Conservation (phyloP, 1,284 basidiomycete genomes). For the Ustilago bromivora region DNA sequence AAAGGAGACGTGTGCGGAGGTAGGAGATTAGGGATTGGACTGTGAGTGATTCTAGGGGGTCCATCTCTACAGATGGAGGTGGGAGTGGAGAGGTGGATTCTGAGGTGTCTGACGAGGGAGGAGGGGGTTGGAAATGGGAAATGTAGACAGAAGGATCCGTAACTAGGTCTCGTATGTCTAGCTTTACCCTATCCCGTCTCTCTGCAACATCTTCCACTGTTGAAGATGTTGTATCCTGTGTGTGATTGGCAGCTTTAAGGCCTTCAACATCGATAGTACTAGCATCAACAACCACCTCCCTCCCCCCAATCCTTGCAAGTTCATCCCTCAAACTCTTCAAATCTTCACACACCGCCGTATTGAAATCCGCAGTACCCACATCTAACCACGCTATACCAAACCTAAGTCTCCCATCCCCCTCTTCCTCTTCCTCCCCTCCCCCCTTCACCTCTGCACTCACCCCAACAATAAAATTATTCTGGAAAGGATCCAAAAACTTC, state of each 20-base stretch:
- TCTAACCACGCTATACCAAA: constrained; percentile 68
- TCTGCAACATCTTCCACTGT: neutral
- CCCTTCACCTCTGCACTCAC: constrained; percentile 16
- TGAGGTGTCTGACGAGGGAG: neutral
- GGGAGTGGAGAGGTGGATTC: neutral
- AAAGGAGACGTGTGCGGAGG: constrained; percentile 61
- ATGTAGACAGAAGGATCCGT: constrained; percentile 40
- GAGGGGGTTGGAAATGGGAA: constrained; percentile 24
- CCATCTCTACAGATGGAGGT: neutral
- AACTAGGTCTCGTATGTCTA: constrained; percentile 34
- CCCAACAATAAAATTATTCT: constrained; percentile 64
- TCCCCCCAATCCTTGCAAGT: constrained; percentile 59
- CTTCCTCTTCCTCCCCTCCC: no score
- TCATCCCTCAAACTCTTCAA: constrained; percentile 59
- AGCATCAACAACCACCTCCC: constrained; percentile 59
- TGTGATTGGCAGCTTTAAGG: neutral
- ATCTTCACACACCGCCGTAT: constrained; percentile 53
- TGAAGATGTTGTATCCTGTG: neutral
- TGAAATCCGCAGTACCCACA: constrained; percentile 67
- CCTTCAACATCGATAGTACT: constrained; percentile 9
- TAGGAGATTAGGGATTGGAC: constrained; percentile 58
- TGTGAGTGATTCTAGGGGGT: constrained; percentile 40
- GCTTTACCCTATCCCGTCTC: neutral
- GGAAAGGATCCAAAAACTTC: constrained; percentile 65
- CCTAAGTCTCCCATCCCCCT: neutral